Evolutionary conservation across 371 early-diverging fungal genomes (phyloP), one percentile per base, ranked within the genome.

Genomic region (Blakeslea trispora): DNA sequence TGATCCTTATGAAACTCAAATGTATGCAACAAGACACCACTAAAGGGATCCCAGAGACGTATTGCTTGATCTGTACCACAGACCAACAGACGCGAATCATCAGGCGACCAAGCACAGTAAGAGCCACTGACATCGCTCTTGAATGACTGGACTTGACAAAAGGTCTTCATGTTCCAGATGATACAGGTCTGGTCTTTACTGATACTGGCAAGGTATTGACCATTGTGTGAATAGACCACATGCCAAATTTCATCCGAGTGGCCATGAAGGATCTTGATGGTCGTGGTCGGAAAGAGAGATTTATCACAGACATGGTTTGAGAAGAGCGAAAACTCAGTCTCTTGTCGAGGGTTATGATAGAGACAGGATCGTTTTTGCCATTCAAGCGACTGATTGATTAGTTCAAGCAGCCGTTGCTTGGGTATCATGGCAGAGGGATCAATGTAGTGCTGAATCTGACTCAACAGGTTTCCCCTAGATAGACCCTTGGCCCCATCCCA

Each of bases 171-270:
- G 61, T 84, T 83, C 98, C 98, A 98, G 24, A 98, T 86, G 41
- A 91, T 93, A 45, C 87, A 84, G 14, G 88, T 86, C 34, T 78
- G 78, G 72, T 98, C 98, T 62, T 88, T 89, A 19, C 96, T 94
- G 1, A 91, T 92, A 1, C 96, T 95, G 5, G 96, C 97, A 17
- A 98, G 72, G 58, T 83, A 88, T 24, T 69, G 71, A 17, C 97
- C 98, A 60, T 86, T 77, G 40, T 91, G 87, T 5, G 96, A 95
- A 64, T 97, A 97, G 3, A 87, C 77, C 37, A 96, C 74, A 62
- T 90, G 91, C 99, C 99, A 98, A 0, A 98, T 96, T 69, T 98
- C 98, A 66, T 97, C 94, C 2, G 70, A 64, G 64, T 97, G 99
- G 9, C 86, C 91, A 18, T 74, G 72, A 7, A 97, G 70, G 3